phyloP scores from a whole-genome alignment of 768 basidiomycete genomes.

The Termitomyces sp. region DNA sequence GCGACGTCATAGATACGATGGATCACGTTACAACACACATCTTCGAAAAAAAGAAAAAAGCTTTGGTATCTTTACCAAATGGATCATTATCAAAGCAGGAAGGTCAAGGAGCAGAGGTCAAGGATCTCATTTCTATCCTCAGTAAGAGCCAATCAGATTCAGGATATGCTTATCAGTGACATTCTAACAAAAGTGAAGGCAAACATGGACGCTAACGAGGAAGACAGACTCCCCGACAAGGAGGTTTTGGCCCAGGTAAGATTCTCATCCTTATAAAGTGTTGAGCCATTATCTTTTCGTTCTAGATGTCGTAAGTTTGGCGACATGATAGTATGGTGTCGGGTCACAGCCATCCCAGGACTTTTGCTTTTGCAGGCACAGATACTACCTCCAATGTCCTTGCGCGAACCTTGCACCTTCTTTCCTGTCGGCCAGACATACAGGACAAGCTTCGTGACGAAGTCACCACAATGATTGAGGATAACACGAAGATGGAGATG shows the following conservation, averaged over 20 bases:
- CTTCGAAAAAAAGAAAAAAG: conserved; percentile 28
- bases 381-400: conserved; percentile 42
- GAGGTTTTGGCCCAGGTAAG: conserved; percentile 31
- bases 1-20: conserved; percentile 29
- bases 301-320: conserved; percentile 12
- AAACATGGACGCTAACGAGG: conserved; percentile 25
- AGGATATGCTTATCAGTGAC: not conserved
- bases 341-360: conserved; percentile 9
- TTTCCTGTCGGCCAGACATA: conserved; percentile 24
- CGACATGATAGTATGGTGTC: not conserved
- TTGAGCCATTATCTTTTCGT: not conserved
- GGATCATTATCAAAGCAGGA: conserved; percentile 24
- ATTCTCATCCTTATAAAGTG: not conserved
- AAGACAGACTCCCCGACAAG: conserved; percentile 26
- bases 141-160: conserved; percentile 10
- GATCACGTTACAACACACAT: conserved; percentile 25
- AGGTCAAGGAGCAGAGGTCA: conserved; percentile 16
- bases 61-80: conserved; percentile 17
- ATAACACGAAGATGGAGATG: conserved; percentile 25
- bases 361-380: conserved; percentile 30
- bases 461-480: conserved; percentile 19
- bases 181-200: conserved; percentile 22
- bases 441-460: conserved; percentile 33
- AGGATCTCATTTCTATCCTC: conserved; percentile 26
- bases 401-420: conserved; percentile 28